These are phyloP conservation scores for Yamadazyma spencermartinsiae DNA, from an alignment of 1,139 yeast genomes.

Conservation along the genomic window DNA sequence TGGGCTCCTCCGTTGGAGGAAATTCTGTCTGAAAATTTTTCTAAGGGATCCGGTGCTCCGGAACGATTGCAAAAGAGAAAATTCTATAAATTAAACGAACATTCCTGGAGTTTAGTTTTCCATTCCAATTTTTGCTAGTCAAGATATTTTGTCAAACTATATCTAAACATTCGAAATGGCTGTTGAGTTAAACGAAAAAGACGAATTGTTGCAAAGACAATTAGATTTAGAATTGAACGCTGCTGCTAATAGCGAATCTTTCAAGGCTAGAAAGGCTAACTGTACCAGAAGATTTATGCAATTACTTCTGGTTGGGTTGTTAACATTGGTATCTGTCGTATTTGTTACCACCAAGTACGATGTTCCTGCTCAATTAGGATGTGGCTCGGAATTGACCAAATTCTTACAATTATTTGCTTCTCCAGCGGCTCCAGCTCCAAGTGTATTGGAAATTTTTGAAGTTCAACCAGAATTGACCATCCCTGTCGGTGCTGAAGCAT, in stretches of 20 bases:
- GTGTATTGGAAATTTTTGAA: constrained; percentile 20
- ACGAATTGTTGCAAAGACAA: constrained; percentile 10
- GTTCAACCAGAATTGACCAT: constrained; percentile 15
- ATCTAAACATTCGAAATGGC: constrained; percentile 6
- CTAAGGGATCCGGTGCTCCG: no score
- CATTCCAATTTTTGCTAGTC: no score
- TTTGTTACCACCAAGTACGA: not conserved
- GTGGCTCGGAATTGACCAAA: not conserved
- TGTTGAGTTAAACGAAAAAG: constrained; percentile 13
- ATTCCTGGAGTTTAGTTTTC: no score
- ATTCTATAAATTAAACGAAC: no score
- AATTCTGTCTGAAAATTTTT: no score
- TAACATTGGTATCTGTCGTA: not conserved
- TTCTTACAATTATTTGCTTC: constrained; percentile 6
- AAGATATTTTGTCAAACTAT: not conserved
- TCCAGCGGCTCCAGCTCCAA: constrained; percentile 13
- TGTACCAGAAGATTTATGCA: constrained; percentile 4
- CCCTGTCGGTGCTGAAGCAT: constrained; percentile 14
- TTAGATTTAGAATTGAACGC: constrained; percentile 7
- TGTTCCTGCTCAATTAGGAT: not conserved
- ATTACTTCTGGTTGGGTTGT: not conserved
- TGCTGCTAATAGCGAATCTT: not conserved
- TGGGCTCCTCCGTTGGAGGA: no score
- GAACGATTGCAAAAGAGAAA: no score
- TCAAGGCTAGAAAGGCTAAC: constrained; percentile 2